Conservation (phyloP, 148 eudicot genomes). For the Chenopodium suecicum region DNA sequence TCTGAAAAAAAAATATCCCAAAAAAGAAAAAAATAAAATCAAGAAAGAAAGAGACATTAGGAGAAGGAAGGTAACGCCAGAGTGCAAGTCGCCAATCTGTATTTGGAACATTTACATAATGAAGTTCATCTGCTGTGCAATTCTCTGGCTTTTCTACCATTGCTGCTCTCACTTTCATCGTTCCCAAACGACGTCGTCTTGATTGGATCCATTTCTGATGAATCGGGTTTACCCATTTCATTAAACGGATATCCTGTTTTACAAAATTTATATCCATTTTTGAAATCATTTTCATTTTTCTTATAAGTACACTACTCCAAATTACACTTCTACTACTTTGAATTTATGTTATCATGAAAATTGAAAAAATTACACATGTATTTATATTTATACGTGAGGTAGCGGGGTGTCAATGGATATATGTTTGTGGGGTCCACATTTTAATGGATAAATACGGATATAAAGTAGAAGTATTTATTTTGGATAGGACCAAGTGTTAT, state of each 20-base stretch:
- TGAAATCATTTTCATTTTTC: neutral
- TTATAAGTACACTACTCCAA: too few species aligned
- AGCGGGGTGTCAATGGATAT: too few species aligned
- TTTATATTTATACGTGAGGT: too few species aligned
- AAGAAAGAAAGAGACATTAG: slow-evolving; percentile 29
- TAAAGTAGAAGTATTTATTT: too few species aligned
- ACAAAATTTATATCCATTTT: neutral
- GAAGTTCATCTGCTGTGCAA: slow-evolving; percentile 90
- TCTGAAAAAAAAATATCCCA: neutral
- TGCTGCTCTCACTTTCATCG: slow-evolving; percentile 6
- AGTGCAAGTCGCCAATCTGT: slow-evolving; percentile 75
- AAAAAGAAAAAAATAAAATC: neutral
- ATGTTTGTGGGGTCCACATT: too few species aligned
- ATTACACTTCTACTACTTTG: too few species aligned
- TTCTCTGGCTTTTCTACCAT: slow-evolving; percentile 52
- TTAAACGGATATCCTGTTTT: neutral
- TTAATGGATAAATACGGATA: too few species aligned
- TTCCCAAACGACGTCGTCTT: neutral
- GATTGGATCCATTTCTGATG: neutral
- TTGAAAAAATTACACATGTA: too few species aligned
- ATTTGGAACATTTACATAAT: slow-evolving; percentile 54
- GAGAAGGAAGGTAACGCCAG: slow-evolving; percentile 78
- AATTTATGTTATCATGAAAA: too few species aligned
- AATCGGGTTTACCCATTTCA: neutral
- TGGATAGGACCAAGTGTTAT: too few species aligned